phyloP scores from a whole-genome alignment of 2,329 filamentous ascomycete genomes.

The Botryotinia narcissicola region DNA sequence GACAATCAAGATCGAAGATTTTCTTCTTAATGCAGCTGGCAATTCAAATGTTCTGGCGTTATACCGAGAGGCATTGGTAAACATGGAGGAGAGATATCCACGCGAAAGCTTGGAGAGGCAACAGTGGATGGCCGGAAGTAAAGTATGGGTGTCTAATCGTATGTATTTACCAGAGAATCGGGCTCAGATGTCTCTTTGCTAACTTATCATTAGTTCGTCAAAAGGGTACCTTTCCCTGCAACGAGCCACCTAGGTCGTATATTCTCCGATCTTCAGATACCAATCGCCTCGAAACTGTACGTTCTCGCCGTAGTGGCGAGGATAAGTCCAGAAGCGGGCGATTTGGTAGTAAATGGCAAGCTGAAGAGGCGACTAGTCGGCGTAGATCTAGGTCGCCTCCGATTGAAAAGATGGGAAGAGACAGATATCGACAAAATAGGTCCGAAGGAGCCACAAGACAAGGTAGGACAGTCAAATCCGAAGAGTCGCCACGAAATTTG shows the following conservation, averaged over 20 bases:
- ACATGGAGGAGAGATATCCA: conserved; percentile 9
- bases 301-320: neutral
- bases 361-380: neutral
- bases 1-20: neutral
- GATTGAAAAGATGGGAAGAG: neutral
- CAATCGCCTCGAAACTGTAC: neutral
- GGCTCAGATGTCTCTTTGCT: neutral
- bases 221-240: conserved; percentile 1
- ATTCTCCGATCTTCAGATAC: neutral
- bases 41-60: neutral
- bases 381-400: conserved; percentile 7
- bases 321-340: neutral
- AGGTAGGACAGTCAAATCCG: neutral
- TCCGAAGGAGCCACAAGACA: neutral
- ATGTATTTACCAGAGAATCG: neutral
- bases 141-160: conserved; percentile 23
- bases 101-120: conserved; percentile 19
- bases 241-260: conserved; percentile 13
- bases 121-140: conserved; percentile 21
- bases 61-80: neutral
- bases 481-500: neutral
- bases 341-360: neutral
- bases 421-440: neutral
- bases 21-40: neutral
- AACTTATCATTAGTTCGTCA: neutral